These are phyloP conservation scores for Debaryomyces sp. DNA, from an alignment of 1,139 yeast species.

Conservation along the genomic window DNA sequence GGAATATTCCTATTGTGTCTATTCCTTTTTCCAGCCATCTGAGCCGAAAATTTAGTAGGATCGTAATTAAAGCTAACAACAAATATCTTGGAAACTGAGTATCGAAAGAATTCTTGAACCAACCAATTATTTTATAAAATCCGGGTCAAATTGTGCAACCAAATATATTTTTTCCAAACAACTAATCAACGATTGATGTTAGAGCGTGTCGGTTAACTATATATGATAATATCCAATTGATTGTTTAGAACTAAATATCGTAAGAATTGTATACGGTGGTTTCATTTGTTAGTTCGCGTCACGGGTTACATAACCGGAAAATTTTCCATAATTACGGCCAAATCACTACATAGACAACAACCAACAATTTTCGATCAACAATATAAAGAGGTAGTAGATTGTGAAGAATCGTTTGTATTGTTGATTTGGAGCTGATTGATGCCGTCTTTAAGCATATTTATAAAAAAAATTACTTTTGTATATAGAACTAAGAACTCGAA, in stretches of 20 bases:
- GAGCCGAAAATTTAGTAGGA: slow-evolving; percentile 10
- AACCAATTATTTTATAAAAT: background rate
- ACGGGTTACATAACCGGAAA: slow-evolving; percentile 4
- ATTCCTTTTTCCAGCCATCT: slow-evolving; percentile 7
- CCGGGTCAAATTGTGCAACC: background rate
- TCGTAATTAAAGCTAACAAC: slow-evolving; percentile 5
- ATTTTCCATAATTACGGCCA: background rate
- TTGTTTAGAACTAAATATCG: background rate
- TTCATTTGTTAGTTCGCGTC: slow-evolving; percentile 1
- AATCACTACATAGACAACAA: background rate
- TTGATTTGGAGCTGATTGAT: background rate
- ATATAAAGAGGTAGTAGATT: background rate
- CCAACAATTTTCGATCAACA: background rate
- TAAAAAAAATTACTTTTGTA: background rate
- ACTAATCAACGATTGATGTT: background rate
- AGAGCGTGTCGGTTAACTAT: background rate
- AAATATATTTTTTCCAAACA: background rate
- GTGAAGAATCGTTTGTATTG: too few relatives aligned
- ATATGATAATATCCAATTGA: background rate
- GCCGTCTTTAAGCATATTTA: background rate
- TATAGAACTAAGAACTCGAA: background rate
- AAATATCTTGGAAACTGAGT: slow-evolving; percentile 5
- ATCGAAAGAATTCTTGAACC: background rate
- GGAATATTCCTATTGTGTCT: slow-evolving; percentile 16
- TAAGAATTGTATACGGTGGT: background rate